Conservation (phyloP, 106 monocot genomes). For the Apostasia ramifera region DNA sequence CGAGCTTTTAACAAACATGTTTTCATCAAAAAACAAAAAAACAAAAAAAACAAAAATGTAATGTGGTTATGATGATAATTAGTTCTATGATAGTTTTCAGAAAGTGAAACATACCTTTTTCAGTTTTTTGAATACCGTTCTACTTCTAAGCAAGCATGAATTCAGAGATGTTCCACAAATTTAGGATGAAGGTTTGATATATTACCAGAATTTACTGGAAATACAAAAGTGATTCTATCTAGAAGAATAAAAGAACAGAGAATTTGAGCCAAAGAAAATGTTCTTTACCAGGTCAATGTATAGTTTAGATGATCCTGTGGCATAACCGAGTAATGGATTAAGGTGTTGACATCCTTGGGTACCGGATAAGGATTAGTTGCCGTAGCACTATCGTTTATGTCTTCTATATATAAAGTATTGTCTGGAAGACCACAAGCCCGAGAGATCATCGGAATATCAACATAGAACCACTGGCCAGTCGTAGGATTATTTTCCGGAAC, state of each 20-base stretch:
- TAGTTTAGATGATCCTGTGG: slow-evolving; percentile 94
- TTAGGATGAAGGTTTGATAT: neutral
- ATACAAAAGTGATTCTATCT: neutral
- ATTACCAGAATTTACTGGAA: neutral
- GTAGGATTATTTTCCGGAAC: slow-evolving; percentile 79
- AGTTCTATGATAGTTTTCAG: too few relatives aligned
- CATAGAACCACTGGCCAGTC: slow-evolving; percentile 80
- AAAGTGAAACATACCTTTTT: too few relatives aligned
- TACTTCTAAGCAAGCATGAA: neutral
- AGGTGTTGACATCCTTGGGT: slow-evolving; percentile 74
- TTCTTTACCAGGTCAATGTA: slow-evolving; percentile 64
- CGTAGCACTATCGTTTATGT: slow-evolving; percentile 57
- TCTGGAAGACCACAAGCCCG: slow-evolving; percentile 60
- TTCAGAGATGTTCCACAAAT: neutral
- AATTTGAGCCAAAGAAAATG: neutral
- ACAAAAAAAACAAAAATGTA: too few relatives aligned
- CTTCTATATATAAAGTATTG: slow-evolving; percentile 75
- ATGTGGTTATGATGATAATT: too few relatives aligned
- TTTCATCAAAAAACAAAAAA: too few relatives aligned
- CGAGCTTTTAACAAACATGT: too few relatives aligned
- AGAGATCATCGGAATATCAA: slow-evolving; percentile 80
- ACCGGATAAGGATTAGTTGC: slow-evolving; percentile 90
- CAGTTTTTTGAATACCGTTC: too few relatives aligned
- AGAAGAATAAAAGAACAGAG: neutral
- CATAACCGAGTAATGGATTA: slow-evolving; percentile 80